Evolutionary conservation across 2,329 filamentous ascomycete genomes (phyloP).

Genomic region (Paecilomyces niveus): DNA sequence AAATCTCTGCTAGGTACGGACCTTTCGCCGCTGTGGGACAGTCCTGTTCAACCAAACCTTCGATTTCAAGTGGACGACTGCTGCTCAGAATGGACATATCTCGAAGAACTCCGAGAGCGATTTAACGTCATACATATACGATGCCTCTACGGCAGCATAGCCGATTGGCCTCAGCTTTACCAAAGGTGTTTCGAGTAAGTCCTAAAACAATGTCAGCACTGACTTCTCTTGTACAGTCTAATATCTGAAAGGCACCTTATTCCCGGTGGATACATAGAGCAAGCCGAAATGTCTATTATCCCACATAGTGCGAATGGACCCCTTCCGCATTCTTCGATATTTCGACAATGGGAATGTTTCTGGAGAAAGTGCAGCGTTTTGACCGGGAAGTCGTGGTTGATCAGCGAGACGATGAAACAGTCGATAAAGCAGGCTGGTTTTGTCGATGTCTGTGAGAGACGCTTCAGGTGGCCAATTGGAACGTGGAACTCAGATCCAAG

Average conservation of each 20-base stretch:
- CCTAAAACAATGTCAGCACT: too few relatives aligned
- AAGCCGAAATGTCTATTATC: conserved; percentile 35
- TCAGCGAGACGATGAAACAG: conserved; percentile 16
- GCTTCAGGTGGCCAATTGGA: conserved; percentile 19
- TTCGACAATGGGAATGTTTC: conserved; percentile 10
- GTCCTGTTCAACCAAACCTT: conserved; percentile 21
- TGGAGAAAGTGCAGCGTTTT: conserved; percentile 14
- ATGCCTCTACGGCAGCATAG: conserved; percentile 27
- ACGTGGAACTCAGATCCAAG: conserved; percentile 12
- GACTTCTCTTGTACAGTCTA: neutral
- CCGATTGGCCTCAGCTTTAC: conserved; percentile 28
- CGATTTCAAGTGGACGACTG: conserved; percentile 27
- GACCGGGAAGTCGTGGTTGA: conserved; percentile 20
- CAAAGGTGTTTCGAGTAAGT: conserved; percentile 24
- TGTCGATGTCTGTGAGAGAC: conserved; percentile 15
- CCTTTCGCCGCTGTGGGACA: conserved; percentile 24
- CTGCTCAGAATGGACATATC: conserved; percentile 27
- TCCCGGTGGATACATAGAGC: conserved; percentile 31
- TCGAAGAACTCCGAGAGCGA: conserved; percentile 15
- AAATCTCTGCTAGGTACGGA: conserved; percentile 22
- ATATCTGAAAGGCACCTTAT: conserved; percentile 19
- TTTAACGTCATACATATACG: conserved; percentile 41
- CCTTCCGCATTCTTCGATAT: conserved; percentile 21
- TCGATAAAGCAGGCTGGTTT: conserved; percentile 19
- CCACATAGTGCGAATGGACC: conserved; percentile 35